Evolutionary conservation across 208 protist species (phyloP), one percentile per base, ranked within the genome.

Genomic region (Trypanosoma cruzi): DNA sequence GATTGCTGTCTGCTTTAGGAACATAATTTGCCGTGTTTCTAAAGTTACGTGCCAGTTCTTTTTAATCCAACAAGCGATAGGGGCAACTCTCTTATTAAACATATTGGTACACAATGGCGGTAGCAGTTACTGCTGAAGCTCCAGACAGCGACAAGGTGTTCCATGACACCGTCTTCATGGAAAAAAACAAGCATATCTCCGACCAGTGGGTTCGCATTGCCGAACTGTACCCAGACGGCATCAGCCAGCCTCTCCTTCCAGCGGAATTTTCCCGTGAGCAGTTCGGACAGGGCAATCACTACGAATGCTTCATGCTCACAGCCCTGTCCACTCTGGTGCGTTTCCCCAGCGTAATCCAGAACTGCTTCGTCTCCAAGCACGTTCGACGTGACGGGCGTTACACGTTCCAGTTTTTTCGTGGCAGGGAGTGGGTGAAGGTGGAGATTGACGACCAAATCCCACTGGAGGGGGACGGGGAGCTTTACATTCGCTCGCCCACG

Each of bases 321-420:
- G 77, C 88, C 0, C 71, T 94, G 18, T 57, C 88, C 11, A 80
- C 83, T n/a, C 74, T 94, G 14, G 73, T 94, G 32, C 71, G 72
- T 29, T 85, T 86, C 60, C 88, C 88, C 16, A 82, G 90, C 48
- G 78, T 89, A 1, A 90, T 94, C 61, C 85, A 74, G 22, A 77
- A 86, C 70, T 94, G 89, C 77, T 94, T 94, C 60, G 76, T 94
- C 24, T 90, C 86, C 11, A 82, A 89, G 77, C 83, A 87, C 54
- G 78, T 86, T 24, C 85, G 86, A 46, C 75, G 84, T 56, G 88
- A 94, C 68, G 85, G 88, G 32, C 82, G 84, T 48, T 94, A 92
- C 74, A 92, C 85, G 20, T 94, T 94, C 64, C 85, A 85, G 64
- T 92, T 94, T 71, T 90, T 90, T 60, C 77, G 85, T 34, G 77